phyloP scores from a whole-genome alignment of 2,329 filamentous ascomycete genomes.

The Fusarium nygamai region DNA sequence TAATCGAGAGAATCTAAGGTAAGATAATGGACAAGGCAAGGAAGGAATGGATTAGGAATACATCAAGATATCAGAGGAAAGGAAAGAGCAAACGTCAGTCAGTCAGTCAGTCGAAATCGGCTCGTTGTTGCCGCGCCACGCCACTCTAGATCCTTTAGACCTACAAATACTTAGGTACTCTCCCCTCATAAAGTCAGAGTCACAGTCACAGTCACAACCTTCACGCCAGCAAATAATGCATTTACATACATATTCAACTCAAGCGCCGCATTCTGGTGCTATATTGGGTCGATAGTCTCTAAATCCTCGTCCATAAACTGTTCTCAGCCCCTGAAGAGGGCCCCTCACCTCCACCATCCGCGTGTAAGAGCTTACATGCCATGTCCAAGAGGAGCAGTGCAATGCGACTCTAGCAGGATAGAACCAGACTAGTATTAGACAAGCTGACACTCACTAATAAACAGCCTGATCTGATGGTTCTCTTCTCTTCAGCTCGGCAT shows the following conservation, averaged over 20 bases:
- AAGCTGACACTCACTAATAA: background rate
- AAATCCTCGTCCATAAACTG: conserved; percentile 11
- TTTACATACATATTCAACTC: background rate
- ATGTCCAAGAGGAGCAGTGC: conserved; percentile 10
- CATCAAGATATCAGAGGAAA: background rate
- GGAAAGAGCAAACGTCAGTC: conserved; percentile 5
- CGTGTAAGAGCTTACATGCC: conserved; percentile 6
- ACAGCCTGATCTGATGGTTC: background rate
- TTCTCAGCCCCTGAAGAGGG: background rate
- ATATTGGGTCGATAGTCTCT: conserved; percentile 15
- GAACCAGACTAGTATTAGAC: background rate
- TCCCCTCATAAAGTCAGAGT: background rate
- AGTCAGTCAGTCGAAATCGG: background rate
- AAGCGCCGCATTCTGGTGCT: conserved; percentile 19
- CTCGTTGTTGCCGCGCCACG: background rate
- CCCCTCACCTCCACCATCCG: conserved; percentile 18
- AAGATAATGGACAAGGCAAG: background rate
- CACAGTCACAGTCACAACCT: background rate
- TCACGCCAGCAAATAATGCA: background rate
- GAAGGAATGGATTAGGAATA: background rate
- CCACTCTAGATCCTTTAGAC: conserved; percentile 6
- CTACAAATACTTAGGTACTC: background rate
- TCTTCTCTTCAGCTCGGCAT: conserved; percentile 2
- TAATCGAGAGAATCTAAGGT: background rate
- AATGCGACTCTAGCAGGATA: conserved; percentile 7